Conservation (phyloP, 148 eudicot species). For the Spergularia marina region DNA sequence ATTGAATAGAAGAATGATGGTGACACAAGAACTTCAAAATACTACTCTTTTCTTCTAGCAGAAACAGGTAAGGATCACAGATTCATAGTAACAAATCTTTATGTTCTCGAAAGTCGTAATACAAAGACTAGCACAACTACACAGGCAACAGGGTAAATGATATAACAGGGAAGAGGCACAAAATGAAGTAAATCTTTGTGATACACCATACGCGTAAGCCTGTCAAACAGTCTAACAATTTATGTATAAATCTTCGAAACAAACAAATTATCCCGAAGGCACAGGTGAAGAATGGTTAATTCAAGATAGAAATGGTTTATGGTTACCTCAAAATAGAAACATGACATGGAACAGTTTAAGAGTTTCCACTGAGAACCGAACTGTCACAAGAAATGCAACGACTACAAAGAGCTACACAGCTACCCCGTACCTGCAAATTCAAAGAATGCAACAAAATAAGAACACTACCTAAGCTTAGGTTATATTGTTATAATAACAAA, state of each 20-base stretch:
- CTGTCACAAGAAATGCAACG: not conserved
- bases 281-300: too few species aligned
- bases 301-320: not conserved
- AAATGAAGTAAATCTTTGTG: not conserved
- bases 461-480: too few species aligned
- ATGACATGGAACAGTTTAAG: not conserved
- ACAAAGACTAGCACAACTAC: too few species aligned
- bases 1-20: too few species aligned
- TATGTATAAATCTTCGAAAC: not conserved
- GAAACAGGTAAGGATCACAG: too few species aligned
- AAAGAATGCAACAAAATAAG: constrained; percentile 1
- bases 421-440: constrained; percentile 17
- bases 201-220: not conserved
- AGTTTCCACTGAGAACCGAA: not conserved
- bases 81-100: too few species aligned
- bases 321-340: constrained; percentile 17
- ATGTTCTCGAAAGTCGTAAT: too few species aligned
- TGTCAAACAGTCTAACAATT: not conserved
- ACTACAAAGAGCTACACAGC: constrained; percentile 1
- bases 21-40: too few species aligned
- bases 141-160: not conserved
- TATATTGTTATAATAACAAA: too few species aligned
- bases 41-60: too few species aligned
- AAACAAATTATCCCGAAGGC: too few species aligned
- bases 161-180: not conserved